These are phyloP conservation scores for Ampelocalamus luodianensis DNA, from an alignment of 176 grass and related monocot genomes.

Conservation along the genomic window DNA sequence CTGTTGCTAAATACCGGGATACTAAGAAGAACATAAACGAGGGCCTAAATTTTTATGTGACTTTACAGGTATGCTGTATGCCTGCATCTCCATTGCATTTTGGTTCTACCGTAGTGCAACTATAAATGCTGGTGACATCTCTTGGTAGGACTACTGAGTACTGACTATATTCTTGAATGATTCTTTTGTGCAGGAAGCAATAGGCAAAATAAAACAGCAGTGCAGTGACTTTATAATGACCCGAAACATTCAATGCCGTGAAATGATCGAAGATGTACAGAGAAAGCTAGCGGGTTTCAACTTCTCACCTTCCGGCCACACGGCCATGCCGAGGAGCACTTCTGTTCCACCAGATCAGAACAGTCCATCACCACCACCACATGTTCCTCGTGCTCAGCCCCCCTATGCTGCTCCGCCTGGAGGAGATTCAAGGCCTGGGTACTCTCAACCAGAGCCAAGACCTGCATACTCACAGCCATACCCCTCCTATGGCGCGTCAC, in stretches of 20 bases:
- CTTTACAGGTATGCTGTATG: constrained; percentile 79
- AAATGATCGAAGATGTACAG: constrained; percentile 98
- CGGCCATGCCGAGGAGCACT: constrained; percentile 48
- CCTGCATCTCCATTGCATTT: constrained; percentile 33
- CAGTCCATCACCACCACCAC: constrained; percentile 47
- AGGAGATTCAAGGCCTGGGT: constrained; percentile 48
- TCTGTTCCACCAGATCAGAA: constrained; percentile 61
- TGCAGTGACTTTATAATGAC: constrained; percentile 95
- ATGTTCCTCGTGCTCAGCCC: constrained; percentile 48
- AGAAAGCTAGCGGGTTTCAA: constrained; percentile 86
- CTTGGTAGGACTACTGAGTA: constrained; percentile 6
- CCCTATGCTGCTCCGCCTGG: constrained; percentile 50
- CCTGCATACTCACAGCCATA: constrained; percentile 70
- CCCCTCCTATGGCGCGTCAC: constrained; percentile 42
- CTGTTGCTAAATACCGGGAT: constrained; percentile 85
- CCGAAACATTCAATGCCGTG: constrained; percentile 91
- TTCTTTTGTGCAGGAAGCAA: constrained; percentile 76
- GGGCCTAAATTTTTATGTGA: constrained; percentile 92
- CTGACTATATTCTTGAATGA: constrained; percentile 17
- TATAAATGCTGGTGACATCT: constrained; percentile 21
- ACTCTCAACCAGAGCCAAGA: constrained; percentile 62
- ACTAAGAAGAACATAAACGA: constrained; percentile 93
- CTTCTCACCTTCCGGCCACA: constrained; percentile 63
- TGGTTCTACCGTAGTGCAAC: constrained; percentile 12
- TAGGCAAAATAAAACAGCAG: constrained; percentile 88